Evolutionary conservation across 495 filamentous ascomycete genomes (phyloP).

Genomic region (Penicillium bovifimosum): DNA sequence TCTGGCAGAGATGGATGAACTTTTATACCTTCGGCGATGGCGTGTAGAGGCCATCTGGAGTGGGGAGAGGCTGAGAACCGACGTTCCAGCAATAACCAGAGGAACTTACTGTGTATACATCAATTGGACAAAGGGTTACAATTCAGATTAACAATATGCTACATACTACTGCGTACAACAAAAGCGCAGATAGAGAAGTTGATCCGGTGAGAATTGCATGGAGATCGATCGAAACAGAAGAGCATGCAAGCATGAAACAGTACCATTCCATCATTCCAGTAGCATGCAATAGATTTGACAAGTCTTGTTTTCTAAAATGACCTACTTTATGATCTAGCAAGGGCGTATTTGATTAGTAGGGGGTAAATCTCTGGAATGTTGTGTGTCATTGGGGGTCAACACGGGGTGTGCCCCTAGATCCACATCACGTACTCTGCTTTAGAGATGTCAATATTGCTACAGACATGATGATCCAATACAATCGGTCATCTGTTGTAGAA

Average conservation of each 20-base stretch:
- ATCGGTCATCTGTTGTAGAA: too few species aligned
- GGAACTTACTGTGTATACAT: too few species aligned
- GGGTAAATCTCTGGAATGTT: slow-evolving; percentile 14
- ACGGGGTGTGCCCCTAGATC: slow-evolving; percentile 16
- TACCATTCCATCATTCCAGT: slow-evolving; percentile 10
- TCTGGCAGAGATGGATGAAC: slow-evolving; percentile 35
- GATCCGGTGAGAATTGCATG: background rate
- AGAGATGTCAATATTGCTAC: background rate
- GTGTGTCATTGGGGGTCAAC: slow-evolving; percentile 7
- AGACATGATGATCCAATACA: too few species aligned
- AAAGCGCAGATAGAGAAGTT: background rate
- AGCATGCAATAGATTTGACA: too few species aligned
- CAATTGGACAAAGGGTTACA: too few species aligned
- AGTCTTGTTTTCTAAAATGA: background rate
- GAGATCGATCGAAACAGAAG: background rate
- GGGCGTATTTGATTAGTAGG: background rate
- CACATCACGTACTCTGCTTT: background rate
- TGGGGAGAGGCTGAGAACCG: too few species aligned
- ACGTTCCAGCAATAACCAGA: too few species aligned
- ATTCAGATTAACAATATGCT: too few species aligned
- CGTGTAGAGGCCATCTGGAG: slow-evolving; percentile 14
- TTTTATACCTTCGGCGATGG: slow-evolving; percentile 33
- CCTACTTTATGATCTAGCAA: slow-evolving; percentile 17
- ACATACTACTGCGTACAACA: too few species aligned
- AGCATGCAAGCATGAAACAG: slow-evolving; percentile 1